Evolutionary conservation across 1,284 basidiomycete species (phyloP).

Genomic region (Mycena sp.): DNA sequence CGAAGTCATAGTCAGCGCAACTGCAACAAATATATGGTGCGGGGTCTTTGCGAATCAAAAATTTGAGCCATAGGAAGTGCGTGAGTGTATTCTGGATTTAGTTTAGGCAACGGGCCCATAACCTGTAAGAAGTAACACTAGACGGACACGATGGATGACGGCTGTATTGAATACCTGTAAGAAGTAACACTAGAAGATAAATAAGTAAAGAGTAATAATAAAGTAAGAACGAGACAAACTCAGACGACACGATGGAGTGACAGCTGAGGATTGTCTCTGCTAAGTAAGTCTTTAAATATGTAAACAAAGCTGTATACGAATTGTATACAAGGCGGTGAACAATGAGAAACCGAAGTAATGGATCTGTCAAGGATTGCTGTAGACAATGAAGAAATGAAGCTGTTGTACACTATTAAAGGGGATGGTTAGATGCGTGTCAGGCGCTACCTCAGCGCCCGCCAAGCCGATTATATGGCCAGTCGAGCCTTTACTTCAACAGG

Average conservation of each 20-base stretch:
- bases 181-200: neutral
- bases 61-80: conserved; percentile 2
- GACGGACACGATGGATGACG: neutral
- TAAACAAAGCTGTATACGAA: neutral
- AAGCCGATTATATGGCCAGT: neutral
- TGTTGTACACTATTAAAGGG: neutral
- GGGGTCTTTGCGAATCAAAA: conserved; percentile 7
- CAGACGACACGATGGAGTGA: conserved; percentile 1
- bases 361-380: too few relatives aligned
- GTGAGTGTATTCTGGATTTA: neutral
- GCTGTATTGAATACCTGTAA: conserved; percentile 10
- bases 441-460: too few relatives aligned
- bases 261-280: conserved; percentile 8
- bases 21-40: neutral
- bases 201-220: conserved; percentile 6
- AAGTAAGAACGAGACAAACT: conserved; percentile 1
- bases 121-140: conserved; percentile 12
- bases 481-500: conserved; percentile 11
- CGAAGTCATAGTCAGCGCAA: conserved; percentile 4
- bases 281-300: neutral
- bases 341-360: neutral
- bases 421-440: too few relatives aligned
- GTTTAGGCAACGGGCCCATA: conserved; percentile 17
- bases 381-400: neutral
- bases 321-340: neutral